Conservation (phyloP, 345 rosid genomes). For the Isatis tinctoria region DNA sequence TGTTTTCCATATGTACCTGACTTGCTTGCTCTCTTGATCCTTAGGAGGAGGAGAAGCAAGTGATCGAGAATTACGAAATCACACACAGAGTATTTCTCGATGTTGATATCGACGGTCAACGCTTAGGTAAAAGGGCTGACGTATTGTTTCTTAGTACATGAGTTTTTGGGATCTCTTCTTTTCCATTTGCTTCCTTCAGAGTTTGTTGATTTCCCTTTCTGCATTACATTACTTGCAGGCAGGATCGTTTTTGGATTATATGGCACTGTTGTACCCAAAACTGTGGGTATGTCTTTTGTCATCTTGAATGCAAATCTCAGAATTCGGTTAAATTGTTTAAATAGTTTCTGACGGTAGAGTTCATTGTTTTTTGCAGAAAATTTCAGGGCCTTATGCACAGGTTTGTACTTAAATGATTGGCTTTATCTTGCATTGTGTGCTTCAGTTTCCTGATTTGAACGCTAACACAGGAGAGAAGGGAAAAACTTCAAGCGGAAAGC, state of each 20-base stretch:
- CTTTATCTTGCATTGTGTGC: not conserved
- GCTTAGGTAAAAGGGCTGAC: conserved; percentile 49
- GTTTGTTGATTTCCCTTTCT: not conserved
- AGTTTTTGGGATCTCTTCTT: not conserved
- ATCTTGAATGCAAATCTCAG: not conserved
- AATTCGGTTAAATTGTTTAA: not conserved
- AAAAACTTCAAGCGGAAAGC: conserved; percentile 53
- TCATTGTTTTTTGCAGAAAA: conserved; percentile 60
- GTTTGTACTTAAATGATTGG: conserved; percentile 35
- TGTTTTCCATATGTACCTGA: not conserved
- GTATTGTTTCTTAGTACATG: not conserved
- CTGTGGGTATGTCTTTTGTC: conserved; percentile 65
- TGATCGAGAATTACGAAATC: conserved; percentile 56
- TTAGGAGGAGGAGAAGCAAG: conserved; percentile 53
- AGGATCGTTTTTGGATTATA: conserved; percentile 92
- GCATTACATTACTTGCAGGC: conserved; percentile 49
- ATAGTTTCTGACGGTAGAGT: not conserved
- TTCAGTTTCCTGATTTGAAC: not conserved
- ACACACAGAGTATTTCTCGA: conserved; percentile 93
- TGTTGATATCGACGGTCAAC: conserved; percentile 88
- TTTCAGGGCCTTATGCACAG: conserved; percentile 96
- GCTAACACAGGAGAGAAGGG: conserved; percentile 62
- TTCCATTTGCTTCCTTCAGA: not conserved
- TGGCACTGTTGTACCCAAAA: conserved; percentile 83
- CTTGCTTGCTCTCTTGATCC: conserved; percentile 21